Evolutionary conservation across 805 yeast genomes (phyloP), one percentile per base, ranked within the genome.

Genomic region (Schwanniomyces yamadae): DNA sequence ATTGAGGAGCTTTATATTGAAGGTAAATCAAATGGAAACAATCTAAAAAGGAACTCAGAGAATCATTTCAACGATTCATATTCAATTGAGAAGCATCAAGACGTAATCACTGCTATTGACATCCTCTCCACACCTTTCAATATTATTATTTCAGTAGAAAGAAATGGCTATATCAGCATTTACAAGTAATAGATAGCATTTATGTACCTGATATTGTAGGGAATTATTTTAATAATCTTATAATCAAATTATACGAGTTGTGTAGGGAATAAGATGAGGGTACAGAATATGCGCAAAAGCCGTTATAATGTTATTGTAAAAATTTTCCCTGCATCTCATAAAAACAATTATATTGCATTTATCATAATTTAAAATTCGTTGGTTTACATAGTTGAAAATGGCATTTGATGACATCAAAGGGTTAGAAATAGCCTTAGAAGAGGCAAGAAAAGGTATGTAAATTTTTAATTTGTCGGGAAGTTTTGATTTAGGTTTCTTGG

Each of bases 381-480:
- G n/a, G n/a, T n/a, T n/a, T n/a, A n/a, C n/a, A n/a, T n/a, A n/a
- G n/a, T 9, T n/a, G 12, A 28, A 17, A 11, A 74, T 74, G 79
- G 44, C 71, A 24, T 76, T 80, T 49, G 82, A 82, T 67, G 91
- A 84, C 56, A 52, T 54, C 9, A 63, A 72, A 42, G 95, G 95
- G 26, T 59, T 85, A 69, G 66, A 73, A 37, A 74, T 82, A 33
- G 91, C 93, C 32, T 63, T 77, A 28, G 86, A 82, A 46, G 86
- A 85, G 64, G 93, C 95, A 5, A 57, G 59, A 31, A 69, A 71
- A 37, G 80, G 88, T 63, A 49, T 23, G 77, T 51, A 23, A 8
- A n/a, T 4, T 23, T 16, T 14, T 28, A 13, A 15, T 25, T 33
- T 34, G 20, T 23, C 33, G 5, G 12, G n/a, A 5, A 12, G 3